Evolutionary conservation across 371 early-diverging fungal genomes (phyloP).

Genomic region (Mucor saturninus): DNA sequence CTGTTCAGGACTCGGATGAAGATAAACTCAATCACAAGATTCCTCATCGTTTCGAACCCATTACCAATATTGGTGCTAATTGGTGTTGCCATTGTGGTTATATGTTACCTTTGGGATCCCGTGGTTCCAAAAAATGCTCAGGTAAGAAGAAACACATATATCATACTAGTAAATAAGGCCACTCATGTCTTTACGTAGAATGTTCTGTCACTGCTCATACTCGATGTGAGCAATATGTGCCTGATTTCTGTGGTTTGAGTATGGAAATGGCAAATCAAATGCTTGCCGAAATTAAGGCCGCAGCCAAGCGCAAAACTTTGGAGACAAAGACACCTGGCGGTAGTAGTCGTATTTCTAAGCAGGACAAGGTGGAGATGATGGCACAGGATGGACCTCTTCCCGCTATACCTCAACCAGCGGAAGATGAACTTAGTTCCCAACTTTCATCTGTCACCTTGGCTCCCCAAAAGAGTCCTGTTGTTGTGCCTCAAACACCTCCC

Average conservation of each 20-base stretch:
- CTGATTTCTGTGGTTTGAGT: constrained; percentile 92
- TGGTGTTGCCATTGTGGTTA: constrained; percentile 99
- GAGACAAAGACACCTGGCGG: constrained; percentile 16
- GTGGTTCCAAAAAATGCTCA: constrained; percentile 66
- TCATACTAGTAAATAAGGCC: too few relatives aligned
- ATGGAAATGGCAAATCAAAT: constrained; percentile 84
- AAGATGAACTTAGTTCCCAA: constrained; percentile 24
- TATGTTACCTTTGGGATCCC: constrained; percentile 85
- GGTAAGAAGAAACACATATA: constrained; percentile 17
- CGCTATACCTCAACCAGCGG: constrained; percentile 14
- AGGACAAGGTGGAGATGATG: constrained; percentile 18
- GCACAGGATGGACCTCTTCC: constrained; percentile 21
- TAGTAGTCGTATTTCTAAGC: constrained; percentile 26
- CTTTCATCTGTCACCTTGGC: constrained; percentile 20
- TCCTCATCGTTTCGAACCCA: constrained; percentile 88
- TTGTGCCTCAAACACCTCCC: constrained; percentile 36
- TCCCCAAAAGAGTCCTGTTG: constrained; percentile 32
- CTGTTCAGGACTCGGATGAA: constrained; percentile 52
- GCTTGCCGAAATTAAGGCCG: constrained; percentile 72
- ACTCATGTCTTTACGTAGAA: constrained; percentile 35
- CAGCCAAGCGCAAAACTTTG: constrained; percentile 54
- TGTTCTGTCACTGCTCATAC: constrained; percentile 86
- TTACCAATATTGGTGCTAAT: constrained; percentile 77
- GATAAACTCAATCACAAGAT: constrained; percentile 86
- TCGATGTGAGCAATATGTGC: constrained; percentile 84